Evolutionary conservation across 768 basidiomycete species (phyloP), one percentile per base, ranked within the genome.

Genomic region (Hericium alpestre): DNA sequence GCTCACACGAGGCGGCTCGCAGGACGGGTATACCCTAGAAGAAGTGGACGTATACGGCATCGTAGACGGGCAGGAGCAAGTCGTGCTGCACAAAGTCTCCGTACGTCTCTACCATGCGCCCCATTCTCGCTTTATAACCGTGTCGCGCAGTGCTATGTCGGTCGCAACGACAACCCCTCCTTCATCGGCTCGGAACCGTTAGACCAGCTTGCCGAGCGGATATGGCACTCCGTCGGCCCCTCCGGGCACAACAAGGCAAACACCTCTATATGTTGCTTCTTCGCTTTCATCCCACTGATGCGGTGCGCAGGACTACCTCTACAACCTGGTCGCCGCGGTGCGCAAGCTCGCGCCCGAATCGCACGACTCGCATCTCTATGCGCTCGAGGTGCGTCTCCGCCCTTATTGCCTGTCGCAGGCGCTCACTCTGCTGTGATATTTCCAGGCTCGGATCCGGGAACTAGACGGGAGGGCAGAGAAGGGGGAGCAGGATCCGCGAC

Each of bases 1-100:
- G 49, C 49, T 15, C 48, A 50, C 13, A 7, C 25, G 23, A 51
- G 16, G 7, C 16, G 22, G 39, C 2, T 43, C 20, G 1, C 65
- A 93, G 89, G 92, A 94, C 64, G 93, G 94, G 20, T 97, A 96
- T 71, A 92, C 91, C 9, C 73, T 87, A 67, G 89, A 94, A 62
- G 79, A 75, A 0, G 66, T 93, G 11, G 82, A 93, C 58, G 76
- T 97, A 13, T 84, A 87, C 69, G 78, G 79, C 32, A 65, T 84
- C 37, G 73, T 77, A 20, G 73, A 74, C 39, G 81, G 79, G 2
- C 64, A 68, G 2, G 83, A 87, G 61, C 72, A 70, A 54, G 73
- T 86, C 0, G 70, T 86, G 9, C 75, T 86, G 41, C 76, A 76
- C 32, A 73, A 79, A 37, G 87, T 81, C 50, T 58, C 78, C 63